Base-by-base conservation (phyloP, 768 basidiomycete species). In the Tulasnella sp. region DNA sequence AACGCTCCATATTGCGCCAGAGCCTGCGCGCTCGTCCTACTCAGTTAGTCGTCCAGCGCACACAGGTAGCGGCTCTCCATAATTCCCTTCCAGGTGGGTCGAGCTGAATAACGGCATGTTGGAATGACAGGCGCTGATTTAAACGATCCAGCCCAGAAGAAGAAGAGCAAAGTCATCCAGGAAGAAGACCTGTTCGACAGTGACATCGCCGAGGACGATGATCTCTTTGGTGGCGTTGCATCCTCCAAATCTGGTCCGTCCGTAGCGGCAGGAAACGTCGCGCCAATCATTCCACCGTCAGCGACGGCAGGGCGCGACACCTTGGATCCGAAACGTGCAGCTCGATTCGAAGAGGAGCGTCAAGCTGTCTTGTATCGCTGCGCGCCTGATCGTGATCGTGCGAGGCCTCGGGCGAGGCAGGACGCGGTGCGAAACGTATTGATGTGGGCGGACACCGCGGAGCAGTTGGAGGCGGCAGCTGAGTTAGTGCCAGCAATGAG, bases 131-230 rank as follows among this genome's bases (percentile, higher is more conserved):
- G 7, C 45, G 10, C n/a, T 21, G 23, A 38, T 11, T 34, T 34
- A 3, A 7, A 13, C n/a, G 13, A 19, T 38, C 13, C 5, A 53
- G 52, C 24, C 23, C 52, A 38, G 29, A 53, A 42, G 52, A 53
- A 53, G 52, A 53, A 53, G 32, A 34, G 52, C 8, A 53, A 53
- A 42, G 52, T n/a, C 7, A 34, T 21, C 29, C 32, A 32, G n/a
- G 24, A 53, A 53, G 4, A 19, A 24, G 19, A 27, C n/a, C 34
- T 38, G 7, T 38, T 38, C 15, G 34, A 38, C 7, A 38, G 15
- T 38, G 34, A 38, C 5, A 15, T 15, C 15, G 34, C 34, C 5
- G 42, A 23, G 19, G 55, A 56, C 3, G 55, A 56, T 21, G 44
- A 47, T 47, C 43, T 47, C n/a, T 56, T 56, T 26, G 43, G 44